Base-by-base conservation (phyloP, 345 rosid species). In the Litchi chinensis region DNA sequence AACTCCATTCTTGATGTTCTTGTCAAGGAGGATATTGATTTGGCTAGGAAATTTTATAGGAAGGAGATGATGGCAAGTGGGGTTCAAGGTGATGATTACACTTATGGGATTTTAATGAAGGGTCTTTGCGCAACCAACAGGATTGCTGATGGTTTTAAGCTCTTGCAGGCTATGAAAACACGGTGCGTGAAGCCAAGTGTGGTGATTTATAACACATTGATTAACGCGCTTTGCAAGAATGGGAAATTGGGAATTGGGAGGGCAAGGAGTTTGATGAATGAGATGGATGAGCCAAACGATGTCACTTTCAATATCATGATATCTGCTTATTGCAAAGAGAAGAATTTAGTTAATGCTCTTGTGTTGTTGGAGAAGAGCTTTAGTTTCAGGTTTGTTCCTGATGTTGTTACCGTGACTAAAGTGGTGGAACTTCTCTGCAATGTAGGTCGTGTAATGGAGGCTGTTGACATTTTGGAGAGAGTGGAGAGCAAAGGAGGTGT, bases 91-190 rank as follows among this genome's bases (percentile, higher is more conserved):
- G 98, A 95, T 84, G 90, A 86, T 67, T 95, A 91, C 75, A 95
- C 99, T 9, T 92, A 83, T 10, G 98, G 93, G 67, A 95, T 95
- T 75, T 82, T 95, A 66, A 91, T 93, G 97, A 93, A 93, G 80
- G 99, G 99, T 37, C 93, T 93, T 85, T 93, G 97, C 84, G 86
- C 86, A 69, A 95, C 99, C 48, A 93, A 93, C 80, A 90, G 93
- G 84, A 92, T 92, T 65, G 90, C 83, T 3, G 96, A 93, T 79
- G 95, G 89, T 46, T 95, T 92, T 79, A 95, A 92, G 91, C 93
- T 95, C 48, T 87, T 93, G 89, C 95, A 90, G 71, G 66, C 89
- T 44, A 88, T 93, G 82, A 92, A 93, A 88, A 83, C 88, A 0
- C 79, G 86, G 10, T 81, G 84, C 37, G 62, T 88, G 54, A 68